phyloP scores from a whole-genome alignment of 2,329 filamentous ascomycete genomes.

The Aureobasidium vineae region DNA sequence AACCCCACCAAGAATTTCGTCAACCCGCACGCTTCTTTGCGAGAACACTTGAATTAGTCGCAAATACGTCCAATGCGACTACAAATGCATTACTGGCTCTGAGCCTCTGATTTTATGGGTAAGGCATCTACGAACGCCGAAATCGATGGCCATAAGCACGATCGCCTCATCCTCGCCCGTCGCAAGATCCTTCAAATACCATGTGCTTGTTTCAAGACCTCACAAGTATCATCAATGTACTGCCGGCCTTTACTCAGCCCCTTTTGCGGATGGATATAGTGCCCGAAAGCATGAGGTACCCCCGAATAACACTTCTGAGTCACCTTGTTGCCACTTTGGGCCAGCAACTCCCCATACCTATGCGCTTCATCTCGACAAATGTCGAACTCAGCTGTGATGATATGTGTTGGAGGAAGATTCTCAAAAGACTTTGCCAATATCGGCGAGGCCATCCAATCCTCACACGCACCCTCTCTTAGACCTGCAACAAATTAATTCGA shows the following conservation, averaged over 20 bases:
- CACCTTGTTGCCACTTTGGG: background rate
- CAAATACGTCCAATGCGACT: no score
- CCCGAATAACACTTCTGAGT: constrained; percentile 2
- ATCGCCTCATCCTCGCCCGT: no score
- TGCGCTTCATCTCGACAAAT: constrained; percentile 9
- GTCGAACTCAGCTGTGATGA: constrained; percentile 12
- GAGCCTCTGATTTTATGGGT: no score
- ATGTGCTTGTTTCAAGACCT: background rate
- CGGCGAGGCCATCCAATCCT: background rate
- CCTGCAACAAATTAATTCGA: background rate
- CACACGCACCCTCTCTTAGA: background rate
- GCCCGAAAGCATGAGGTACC: background rate
- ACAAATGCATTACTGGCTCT: no score
- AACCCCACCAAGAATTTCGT: no score
- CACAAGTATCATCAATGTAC: constrained; percentile 1
- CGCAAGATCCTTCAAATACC: background rate
- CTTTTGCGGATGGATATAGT: constrained; percentile 2
- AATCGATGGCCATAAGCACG: no score
- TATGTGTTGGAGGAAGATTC: background rate
- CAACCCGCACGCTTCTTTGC: no score
- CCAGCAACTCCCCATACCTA: constrained; percentile 3
- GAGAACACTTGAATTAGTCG: no score
- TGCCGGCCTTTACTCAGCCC: background rate
- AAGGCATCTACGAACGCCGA: no score
- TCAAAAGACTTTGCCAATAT: constrained; percentile 1